Evolutionary conservation across 768 basidiomycete species (phyloP).

Genomic region (Mycena indigotica): DNA sequence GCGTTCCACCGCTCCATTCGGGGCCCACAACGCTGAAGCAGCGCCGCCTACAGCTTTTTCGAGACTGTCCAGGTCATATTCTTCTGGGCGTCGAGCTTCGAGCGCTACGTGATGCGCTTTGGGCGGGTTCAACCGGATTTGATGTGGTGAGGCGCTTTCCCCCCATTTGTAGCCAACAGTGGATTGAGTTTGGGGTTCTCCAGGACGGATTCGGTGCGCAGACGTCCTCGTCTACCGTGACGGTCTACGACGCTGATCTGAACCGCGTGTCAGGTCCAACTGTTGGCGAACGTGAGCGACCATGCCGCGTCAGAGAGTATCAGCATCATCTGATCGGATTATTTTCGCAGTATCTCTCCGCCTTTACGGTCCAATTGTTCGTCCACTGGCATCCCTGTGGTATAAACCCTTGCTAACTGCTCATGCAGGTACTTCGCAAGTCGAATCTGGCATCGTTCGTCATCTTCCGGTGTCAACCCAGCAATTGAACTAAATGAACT

Average conservation of each 20-base stretch:
- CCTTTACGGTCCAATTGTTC: constrained; percentile 17
- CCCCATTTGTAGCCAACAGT: neutral
- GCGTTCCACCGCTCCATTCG: neutral
- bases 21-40: neutral
- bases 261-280: constrained; percentile 7
- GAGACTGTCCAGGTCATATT: constrained; percentile 12
- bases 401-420: no score
- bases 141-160: constrained; percentile 12
- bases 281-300: constrained; percentile 13
- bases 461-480: neutral
- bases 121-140: constrained; percentile 1
- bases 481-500: neutral
- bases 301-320: no score
- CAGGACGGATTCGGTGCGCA: constrained; percentile 9
- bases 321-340: neutral
- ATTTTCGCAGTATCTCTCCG: constrained; percentile 11
- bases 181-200: neutral
- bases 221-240: no score
- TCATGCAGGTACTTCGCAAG: constrained; percentile 17
- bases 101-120: constrained; percentile 7
- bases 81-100: constrained; percentile 5
- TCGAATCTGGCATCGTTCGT: constrained; percentile 9
- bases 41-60: constrained; percentile 2
- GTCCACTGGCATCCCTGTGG: neutral
- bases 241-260: neutral